Percentiles rank a stretch among this genome's conserved stretches.
Evolutionary conservation across 805 yeast genomes (phyloP).

Genomic region (Saccharomycopsis javanensis): DNA sequence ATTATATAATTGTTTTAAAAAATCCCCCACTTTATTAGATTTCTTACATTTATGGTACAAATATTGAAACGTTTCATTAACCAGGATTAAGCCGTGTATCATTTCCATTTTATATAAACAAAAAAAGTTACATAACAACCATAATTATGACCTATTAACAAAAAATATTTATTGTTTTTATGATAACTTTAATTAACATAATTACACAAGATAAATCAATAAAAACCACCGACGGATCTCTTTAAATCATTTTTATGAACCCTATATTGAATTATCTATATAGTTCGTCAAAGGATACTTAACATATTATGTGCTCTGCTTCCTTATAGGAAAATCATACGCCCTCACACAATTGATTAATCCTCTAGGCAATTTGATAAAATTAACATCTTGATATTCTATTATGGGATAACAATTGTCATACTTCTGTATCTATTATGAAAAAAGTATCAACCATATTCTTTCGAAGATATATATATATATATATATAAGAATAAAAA

Average conservation of each 20-base stretch:
- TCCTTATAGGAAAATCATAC: slow-evolving; percentile 15
- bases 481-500: neutral
- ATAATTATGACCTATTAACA: slow-evolving; percentile 39
- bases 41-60: too few relatives aligned
- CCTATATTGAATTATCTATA: slow-evolving; percentile 6
- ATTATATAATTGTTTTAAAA: too few relatives aligned
- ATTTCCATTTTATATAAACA: slow-evolving; percentile 33
- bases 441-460: neutral
- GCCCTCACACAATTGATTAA: neutral
- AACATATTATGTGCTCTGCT: slow-evolving; percentile 22
- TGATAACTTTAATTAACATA: slow-evolving; percentile 26
- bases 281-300: slow-evolving; percentile 18
- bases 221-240: slow-evolving; percentile 33
- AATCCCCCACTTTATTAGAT: too few relatives aligned
- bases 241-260: slow-evolving; percentile 25
- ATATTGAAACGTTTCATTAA: too few relatives aligned
- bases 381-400: neutral
- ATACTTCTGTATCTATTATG: neutral
- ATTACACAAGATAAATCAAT: slow-evolving; percentile 31
- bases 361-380: too few relatives aligned
- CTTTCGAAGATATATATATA: neutral
- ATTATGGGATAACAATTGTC: too few relatives aligned
- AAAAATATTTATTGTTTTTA: slow-evolving; percentile 29
- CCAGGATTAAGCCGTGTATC: too few relatives aligned
- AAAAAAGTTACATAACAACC: slow-evolving; percentile 33